Conservation (phyloP, 306 rosid genomes). For the Rosa persica region DNA sequence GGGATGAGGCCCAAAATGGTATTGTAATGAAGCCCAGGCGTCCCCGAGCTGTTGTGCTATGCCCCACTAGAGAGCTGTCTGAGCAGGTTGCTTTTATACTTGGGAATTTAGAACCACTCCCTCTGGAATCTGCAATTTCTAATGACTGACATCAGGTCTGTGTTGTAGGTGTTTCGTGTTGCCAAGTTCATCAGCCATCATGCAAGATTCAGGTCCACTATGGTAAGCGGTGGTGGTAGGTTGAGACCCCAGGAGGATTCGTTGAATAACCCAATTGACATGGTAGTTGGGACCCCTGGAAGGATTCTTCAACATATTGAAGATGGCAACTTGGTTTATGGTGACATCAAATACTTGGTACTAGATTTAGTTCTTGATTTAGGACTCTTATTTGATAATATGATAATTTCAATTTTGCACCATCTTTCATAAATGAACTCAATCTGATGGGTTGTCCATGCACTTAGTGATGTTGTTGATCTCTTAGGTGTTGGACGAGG, state of each 20-base stretch:
- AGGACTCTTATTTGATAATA: not conserved
- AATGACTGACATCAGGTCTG: constrained; percentile 37
- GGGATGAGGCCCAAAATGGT: constrained; percentile 71
- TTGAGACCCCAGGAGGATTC: constrained; percentile 91
- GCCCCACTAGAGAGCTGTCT: constrained; percentile 92
- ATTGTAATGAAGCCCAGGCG: constrained; percentile 76
- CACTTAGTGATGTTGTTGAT: constrained; percentile 21
- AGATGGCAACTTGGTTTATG: constrained; percentile 89
- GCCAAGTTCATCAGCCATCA: constrained; percentile 90
- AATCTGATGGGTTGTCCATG: constrained; percentile 9
- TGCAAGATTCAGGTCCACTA: constrained; percentile 81
- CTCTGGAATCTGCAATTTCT: constrained; percentile 10
- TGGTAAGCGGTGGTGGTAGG: constrained; percentile 97
- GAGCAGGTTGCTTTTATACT: constrained; percentile 69
- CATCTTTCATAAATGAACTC: not conserved
- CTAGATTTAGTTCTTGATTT: constrained; percentile 15
- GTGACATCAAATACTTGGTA: constrained; percentile 90
- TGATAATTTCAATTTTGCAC: not conserved
- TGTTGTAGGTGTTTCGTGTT: constrained; percentile 79
- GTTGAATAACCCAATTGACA: constrained; percentile 70
- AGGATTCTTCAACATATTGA: constrained; percentile 93
- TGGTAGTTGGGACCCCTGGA: constrained; percentile 97
- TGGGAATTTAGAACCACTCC: constrained; percentile 18
- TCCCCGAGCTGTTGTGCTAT: constrained; percentile 84
- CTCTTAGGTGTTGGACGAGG: constrained; percentile 90